Base-by-base conservation (phyloP, 371 early-diverging fungal species). In the Mucor circinelloides region DNA sequence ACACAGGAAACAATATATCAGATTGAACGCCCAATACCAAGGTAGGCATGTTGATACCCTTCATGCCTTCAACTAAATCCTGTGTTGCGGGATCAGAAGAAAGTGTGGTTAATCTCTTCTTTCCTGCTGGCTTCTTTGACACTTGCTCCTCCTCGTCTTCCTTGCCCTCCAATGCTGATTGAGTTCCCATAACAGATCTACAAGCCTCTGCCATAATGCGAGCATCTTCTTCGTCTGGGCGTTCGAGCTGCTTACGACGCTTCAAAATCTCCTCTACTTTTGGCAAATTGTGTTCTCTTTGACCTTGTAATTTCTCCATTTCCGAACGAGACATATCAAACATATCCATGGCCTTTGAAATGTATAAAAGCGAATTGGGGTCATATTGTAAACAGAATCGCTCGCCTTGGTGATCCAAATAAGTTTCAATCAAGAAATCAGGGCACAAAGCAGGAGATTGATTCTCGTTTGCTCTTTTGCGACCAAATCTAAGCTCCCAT, bases 321-420 rank as follows among this genome's bases (percentile, higher is more conserved):
- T 81, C 72, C 6, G 89, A 85, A 2, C 75, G 74, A 19, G 91
- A 90, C 84, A 98, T 90, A 77, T 98, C 97, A 82, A 97, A 98
- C 87, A 97, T 88, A 72, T 98, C 98, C 97, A 97, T 97, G 31
- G 97, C 97, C 74, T 97, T 97, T 56, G 95, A 95, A 32, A 98
- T 90, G 71, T 96, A 98, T 5, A 98, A 73, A 15, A 97, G 77
- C 1, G 96, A 95, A 72, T 98, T 98, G 67, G 98, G 87, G 60
- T 98, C 98, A 76, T 97, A 97, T 73, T 94, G 90, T 56, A 94
- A 71, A 71, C 95, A 95, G 78, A 93, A 97, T 30, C 91, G 85
- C 71, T 97, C 96, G 58, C 96, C 94, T 69, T 98, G 97, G 73
- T 97, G 96, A 71, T 98, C 97, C 58, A 98, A 74, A 68, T 98